phyloP scores from a whole-genome alignment of 495 filamentous ascomycete species.

The Xylaria venustula region DNA sequence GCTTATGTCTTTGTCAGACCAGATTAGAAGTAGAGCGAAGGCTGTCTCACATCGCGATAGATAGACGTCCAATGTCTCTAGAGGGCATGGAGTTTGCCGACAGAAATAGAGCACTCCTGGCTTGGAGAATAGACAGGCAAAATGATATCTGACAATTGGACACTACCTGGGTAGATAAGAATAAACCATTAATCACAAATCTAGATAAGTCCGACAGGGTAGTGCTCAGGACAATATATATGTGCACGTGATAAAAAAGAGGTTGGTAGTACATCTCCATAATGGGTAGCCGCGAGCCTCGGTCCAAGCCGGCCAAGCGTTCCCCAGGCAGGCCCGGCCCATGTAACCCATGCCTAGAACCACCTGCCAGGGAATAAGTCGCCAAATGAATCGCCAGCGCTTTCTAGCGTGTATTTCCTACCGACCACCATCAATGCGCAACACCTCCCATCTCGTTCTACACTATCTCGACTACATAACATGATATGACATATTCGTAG shows the following conservation, averaged over 20 bases:
- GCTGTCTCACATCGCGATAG: background rate
- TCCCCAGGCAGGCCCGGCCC: too few species aligned
- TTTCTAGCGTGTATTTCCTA: background rate
- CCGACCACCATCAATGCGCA: background rate
- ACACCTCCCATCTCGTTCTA: background rate
- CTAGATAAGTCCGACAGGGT: too few species aligned
- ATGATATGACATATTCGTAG: slow-evolving; percentile 14
- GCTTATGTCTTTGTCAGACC: too few species aligned
- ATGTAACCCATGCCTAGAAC: background rate
- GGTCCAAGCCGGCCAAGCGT: slow-evolving; percentile 10
- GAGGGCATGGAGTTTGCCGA: too few species aligned
- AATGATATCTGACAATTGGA: too few species aligned
- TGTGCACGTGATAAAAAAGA: slow-evolving; percentile 8
- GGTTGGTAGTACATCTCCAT: background rate
- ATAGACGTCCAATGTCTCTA: too few species aligned
- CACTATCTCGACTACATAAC: background rate
- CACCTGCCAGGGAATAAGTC: background rate
- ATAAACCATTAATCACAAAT: too few species aligned
- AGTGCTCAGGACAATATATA: too few species aligned
- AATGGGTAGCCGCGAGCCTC: slow-evolving; percentile 8
- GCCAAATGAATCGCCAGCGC: slow-evolving; percentile 10
- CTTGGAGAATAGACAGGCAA: too few species aligned
- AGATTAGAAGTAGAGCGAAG: background rate
- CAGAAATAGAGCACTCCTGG: too few species aligned
- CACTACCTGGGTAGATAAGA: too few species aligned